These are phyloP conservation scores for Arabis hirsuta DNA, from an alignment of 345 rosid species.

Conservation along the genomic window DNA sequence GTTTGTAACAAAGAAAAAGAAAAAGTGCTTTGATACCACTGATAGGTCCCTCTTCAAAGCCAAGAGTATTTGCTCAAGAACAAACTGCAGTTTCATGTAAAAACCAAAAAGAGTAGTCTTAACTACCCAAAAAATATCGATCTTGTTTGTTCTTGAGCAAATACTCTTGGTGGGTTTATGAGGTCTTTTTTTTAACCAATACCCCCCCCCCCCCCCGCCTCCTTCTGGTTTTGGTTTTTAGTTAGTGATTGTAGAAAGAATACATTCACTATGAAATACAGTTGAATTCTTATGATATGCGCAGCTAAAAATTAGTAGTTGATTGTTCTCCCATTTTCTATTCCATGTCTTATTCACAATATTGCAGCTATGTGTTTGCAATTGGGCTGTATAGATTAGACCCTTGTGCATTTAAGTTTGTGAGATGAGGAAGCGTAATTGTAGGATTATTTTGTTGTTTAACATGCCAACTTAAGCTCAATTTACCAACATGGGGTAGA, in stretches of 20 bases:
- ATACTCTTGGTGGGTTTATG: too few relatives aligned
- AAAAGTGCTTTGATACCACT: too few relatives aligned
- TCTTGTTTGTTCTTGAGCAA: too few relatives aligned
- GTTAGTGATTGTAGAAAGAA: background rate
- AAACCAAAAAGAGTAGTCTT: too few relatives aligned
- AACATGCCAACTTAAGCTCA: background rate
- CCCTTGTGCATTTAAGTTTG: too few relatives aligned
- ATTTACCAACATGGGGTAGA: background rate
- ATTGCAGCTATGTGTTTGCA: background rate
- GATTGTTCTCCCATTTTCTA: background rate
- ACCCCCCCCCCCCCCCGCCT: too few relatives aligned
- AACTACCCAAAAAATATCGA: too few relatives aligned
- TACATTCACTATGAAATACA: background rate
- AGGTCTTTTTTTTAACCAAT: slow-evolving; percentile 1
- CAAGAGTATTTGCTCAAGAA: too few relatives aligned
- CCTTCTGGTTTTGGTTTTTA: background rate
- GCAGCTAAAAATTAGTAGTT: background rate
- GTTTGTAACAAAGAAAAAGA: too few relatives aligned
- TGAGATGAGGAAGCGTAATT: background rate
- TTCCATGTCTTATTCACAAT: slow-evolving; percentile 9
- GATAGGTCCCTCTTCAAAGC: too few relatives aligned
- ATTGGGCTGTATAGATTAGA: background rate
- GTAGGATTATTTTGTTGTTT: too few relatives aligned
- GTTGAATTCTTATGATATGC: background rate
- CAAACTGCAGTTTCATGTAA: too few relatives aligned